Evolutionary conservation across 2,329 filamentous ascomycete species (phyloP).

Genomic region (Botrytis cinerea): DNA sequence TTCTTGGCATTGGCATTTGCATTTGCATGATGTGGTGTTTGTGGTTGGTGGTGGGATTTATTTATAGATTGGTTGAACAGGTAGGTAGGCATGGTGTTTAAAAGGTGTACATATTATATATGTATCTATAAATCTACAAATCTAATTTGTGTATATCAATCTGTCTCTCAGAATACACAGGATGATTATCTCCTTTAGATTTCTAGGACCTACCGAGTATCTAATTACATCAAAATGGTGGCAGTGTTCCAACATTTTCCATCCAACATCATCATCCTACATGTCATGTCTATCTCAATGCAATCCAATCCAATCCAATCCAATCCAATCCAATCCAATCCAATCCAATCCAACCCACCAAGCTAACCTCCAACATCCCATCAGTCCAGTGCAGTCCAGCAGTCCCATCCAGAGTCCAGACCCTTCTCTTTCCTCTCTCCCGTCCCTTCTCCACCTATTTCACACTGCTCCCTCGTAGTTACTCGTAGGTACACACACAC

Average conservation of each 20-base stretch:
- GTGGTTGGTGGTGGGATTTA: not conserved
- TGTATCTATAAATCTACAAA: not conserved
- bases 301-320: not conserved
- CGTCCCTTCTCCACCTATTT: too few species aligned
- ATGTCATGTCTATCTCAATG: too few species aligned
- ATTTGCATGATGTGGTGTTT: not conserved
- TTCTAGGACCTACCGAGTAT: not conserved
- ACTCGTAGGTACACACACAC: too few species aligned
- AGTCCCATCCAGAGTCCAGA: not conserved
- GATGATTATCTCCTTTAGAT: not conserved
- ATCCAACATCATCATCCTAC: too few species aligned
- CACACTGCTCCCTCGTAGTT: too few species aligned
- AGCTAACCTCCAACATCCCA: too few species aligned
- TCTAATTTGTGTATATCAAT: not conserved
- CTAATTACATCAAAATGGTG: not conserved
- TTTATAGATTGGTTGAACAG: not conserved
- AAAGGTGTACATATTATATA: not conserved
- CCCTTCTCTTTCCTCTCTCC: not conserved
- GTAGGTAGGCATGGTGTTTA: too few species aligned
- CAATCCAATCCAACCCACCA: not conserved
- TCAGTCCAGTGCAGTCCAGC: not conserved
- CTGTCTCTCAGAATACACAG: too few species aligned
- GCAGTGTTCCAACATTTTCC: not conserved
- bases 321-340: not conserved
- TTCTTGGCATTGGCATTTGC: not conserved